phyloP scores from a whole-genome alignment of 805 yeast genomes.

The Candida endomychidarum region DNA sequence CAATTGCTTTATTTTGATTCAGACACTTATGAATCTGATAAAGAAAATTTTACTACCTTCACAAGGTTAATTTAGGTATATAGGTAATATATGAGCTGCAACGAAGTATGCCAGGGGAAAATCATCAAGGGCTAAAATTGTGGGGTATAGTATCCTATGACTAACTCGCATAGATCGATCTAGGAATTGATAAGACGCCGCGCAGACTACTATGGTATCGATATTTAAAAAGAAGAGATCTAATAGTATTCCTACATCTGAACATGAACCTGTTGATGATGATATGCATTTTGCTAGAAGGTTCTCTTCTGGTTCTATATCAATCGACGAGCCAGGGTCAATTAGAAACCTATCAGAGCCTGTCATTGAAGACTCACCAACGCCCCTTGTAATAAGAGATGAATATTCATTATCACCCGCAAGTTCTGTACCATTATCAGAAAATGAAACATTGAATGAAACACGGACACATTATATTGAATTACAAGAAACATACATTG shows the following conservation, averaged over 20 bases:
- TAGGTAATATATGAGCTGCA: too few species aligned
- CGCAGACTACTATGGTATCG: conserved; percentile 3
- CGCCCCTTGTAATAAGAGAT: conserved; percentile 1
- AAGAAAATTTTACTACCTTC: conserved; percentile 15
- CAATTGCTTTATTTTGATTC: conserved; percentile 25
- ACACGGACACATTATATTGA: conserved; percentile 26
- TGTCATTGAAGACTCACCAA: not conserved
- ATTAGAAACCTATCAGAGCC: not conserved
- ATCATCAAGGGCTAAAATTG: too few species aligned
- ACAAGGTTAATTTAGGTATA: not conserved
- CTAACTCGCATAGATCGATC: not conserved
- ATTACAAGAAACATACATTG: conserved; percentile 36
- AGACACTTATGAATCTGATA: conserved; percentile 28
- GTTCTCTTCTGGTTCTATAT: not conserved
- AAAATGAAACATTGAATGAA: conserved; percentile 34
- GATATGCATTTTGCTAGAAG: not conserved
- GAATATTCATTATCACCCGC: conserved; percentile 14
- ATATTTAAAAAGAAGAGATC: conserved; percentile 4
- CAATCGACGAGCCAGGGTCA: not conserved
- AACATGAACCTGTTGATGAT: not conserved
- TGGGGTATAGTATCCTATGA: too few species aligned
- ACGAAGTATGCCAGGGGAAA: too few species aligned
- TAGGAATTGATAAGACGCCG: not conserved
- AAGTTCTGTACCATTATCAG: conserved; percentile 25
- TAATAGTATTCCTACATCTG: not conserved